These are phyloP conservation scores for Cladosporium sp. DNA, from an alignment of 2,329 filamentous ascomycete genomes.

Conservation along the genomic window DNA sequence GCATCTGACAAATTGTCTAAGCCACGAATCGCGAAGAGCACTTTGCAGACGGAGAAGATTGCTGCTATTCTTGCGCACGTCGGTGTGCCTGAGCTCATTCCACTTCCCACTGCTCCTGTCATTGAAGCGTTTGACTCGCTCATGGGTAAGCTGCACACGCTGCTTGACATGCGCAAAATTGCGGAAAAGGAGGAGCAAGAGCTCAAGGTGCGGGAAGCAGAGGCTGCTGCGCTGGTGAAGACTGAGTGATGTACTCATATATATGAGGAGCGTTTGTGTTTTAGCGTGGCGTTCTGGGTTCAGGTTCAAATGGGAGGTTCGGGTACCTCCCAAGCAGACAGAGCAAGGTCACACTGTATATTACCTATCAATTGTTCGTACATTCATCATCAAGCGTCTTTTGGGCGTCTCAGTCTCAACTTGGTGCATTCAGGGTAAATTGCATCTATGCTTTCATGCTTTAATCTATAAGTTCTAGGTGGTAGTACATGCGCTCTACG, in stretches of 20 bases:
- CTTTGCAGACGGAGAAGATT: slow-evolving; percentile 72
- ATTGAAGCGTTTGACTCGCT: slow-evolving; percentile 68
- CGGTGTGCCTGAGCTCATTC: slow-evolving; percentile 64
- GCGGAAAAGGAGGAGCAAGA: slow-evolving; percentile 73
- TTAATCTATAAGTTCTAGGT: background rate
- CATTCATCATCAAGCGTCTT: too few species aligned
- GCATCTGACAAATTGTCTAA: slow-evolving; percentile 79
- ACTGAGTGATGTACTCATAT: background rate
- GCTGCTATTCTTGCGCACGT: slow-evolving; percentile 67
- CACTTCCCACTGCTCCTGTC: slow-evolving; percentile 70
- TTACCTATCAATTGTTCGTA: background rate
- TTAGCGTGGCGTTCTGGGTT: slow-evolving; percentile 9
- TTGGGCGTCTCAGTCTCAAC: too few species aligned
- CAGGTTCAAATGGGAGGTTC: background rate
- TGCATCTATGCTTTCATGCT: background rate
- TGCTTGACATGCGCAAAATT: slow-evolving; percentile 71
- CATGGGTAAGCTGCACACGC: slow-evolving; percentile 60
- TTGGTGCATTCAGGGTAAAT: too few species aligned
- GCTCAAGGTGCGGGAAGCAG: slow-evolving; percentile 51
- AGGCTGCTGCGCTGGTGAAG: slow-evolving; percentile 21
- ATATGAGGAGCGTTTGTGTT: background rate
- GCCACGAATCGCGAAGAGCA: slow-evolving; percentile 71
- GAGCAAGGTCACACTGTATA: background rate
- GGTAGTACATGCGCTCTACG: slow-evolving; percentile 6
- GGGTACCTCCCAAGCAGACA: background rate